phyloP scores from a whole-genome alignment of 208 protist genomes.

The Phytomonas francai region DNA sequence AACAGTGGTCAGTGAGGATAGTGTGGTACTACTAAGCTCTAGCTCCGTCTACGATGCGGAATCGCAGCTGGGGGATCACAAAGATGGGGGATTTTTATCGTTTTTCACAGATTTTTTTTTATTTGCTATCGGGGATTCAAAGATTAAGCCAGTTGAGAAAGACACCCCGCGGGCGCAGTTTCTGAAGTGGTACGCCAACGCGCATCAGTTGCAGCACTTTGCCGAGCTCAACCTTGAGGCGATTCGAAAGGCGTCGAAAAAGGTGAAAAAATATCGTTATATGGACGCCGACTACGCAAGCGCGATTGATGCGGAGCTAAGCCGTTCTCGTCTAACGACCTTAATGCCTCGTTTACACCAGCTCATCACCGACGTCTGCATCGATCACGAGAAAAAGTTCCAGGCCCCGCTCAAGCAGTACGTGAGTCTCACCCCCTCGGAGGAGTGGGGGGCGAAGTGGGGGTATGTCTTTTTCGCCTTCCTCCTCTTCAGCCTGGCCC shows the following conservation, averaged over 20 bases:
- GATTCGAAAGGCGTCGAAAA: conserved; percentile 81
- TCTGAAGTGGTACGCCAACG: conserved; percentile 83
- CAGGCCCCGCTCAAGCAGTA: conserved; percentile 74
- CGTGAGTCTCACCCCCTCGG: conserved; percentile 54
- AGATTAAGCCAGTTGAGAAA: conserved; percentile 36
- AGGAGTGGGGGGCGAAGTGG: conserved; percentile 75
- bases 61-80: conserved; percentile 15
- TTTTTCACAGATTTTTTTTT: conserved; percentile 63
- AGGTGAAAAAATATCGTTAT: conserved; percentile 78
- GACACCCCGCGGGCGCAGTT: conserved; percentile 66
- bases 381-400: conserved; percentile 86
- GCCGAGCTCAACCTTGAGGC: conserved; percentile 85
- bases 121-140: conserved; percentile 74
- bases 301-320: conserved; percentile 67
- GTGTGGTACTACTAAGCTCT: conserved; percentile 15
- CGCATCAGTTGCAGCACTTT: conserved; percentile 86
- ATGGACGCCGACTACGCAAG: conserved; percentile 63
- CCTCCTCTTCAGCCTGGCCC: conserved; percentile 49
- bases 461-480: conserved; percentile 65
- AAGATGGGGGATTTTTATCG: conserved; percentile 18
- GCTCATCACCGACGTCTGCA: conserved; percentile 50
- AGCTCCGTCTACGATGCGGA: conserved; percentile 32
- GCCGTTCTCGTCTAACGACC: conserved; percentile 58
- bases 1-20: conserved; percentile 26
- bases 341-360: conserved; percentile 64